Percentiles rank a stretch among this genome's conserved stretches.
These are phyloP conservation scores for Mucor plumbeus DNA, from an alignment of 371 early-diverging fungal genomes.

Conservation along the genomic window DNA sequence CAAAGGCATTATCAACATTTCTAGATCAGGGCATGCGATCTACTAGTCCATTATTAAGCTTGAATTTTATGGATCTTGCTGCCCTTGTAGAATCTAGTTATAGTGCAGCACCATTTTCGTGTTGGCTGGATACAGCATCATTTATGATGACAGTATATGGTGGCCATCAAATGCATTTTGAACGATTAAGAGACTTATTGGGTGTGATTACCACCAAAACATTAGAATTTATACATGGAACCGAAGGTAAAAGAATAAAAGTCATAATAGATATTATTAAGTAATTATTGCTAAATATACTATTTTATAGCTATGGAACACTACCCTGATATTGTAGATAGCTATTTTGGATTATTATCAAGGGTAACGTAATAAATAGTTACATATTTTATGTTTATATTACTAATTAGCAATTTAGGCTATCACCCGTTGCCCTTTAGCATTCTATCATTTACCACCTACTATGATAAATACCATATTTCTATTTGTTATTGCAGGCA, in stretches of 20 bases:
- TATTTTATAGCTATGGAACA: constrained; percentile 51
- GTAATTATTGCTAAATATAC: neutral
- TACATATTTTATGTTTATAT: neutral
- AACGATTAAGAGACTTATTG: constrained; percentile 48
- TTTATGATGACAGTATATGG: constrained; percentile 65
- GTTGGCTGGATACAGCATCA: constrained; percentile 63
- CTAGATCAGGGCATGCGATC: constrained; percentile 60
- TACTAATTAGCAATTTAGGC: constrained; percentile 34
- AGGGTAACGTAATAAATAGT: constrained; percentile 38
- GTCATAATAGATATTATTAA: no score
- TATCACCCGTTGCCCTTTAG: constrained; percentile 57
- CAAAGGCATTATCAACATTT: constrained; percentile 53
- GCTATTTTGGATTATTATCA: constrained; percentile 59
- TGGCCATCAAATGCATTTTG: constrained; percentile 41
- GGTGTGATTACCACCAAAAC: constrained; percentile 50
- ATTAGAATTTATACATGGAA: constrained; percentile 52
- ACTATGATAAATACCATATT: constrained; percentile 57
- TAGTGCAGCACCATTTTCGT: constrained; percentile 46
- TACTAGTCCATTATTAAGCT: constrained; percentile 50
- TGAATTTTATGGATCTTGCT: constrained; percentile 47
- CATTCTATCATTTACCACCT: constrained; percentile 58
- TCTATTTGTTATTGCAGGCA: constrained; percentile 58
- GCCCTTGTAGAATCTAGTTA: constrained; percentile 48
- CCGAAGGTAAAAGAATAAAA: constrained; percentile 43
- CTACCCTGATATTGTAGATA: constrained; percentile 41